Base-by-base conservation (phyloP, 2,329 filamentous ascomycete species). In the Purpureocillium takamizusanense region DNA sequence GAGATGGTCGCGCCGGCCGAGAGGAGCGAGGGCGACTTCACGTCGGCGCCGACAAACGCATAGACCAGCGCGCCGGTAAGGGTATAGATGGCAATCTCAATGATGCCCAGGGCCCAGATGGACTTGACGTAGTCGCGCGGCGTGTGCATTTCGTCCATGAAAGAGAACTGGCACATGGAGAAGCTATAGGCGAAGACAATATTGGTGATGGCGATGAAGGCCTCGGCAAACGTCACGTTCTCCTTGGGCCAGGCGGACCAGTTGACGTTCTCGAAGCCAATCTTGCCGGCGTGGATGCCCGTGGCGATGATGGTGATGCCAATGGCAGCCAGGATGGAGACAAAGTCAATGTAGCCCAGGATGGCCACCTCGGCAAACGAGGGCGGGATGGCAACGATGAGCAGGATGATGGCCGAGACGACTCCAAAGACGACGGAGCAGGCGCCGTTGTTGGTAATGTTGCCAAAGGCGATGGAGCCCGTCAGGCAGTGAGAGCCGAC, bases 401-500 rank as follows among this genome's bases (percentile, higher is more conserved):
- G 60, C 25, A 71, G 56, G 37, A 71, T 58, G 33, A 71, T 59
- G 27, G 64, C 66, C 3, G 66, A 68, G 17, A 69, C 57, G 33
- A 67, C 58, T 23, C 61, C 61, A 43, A 69, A 71, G 36, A 65
- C 59, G 33, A 70, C 49, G 15, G 63, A 63, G 56, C 67, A 71
- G 13, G 57, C 51, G 35, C 55, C 73, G 44, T 81, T 70, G 4
- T 72, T 56, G 4, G 78, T 78, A 37, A 86, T 65, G 36, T 70
- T 76, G 48, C 78, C 78, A 58, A 85, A 74, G 47, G 81, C 81
- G 49, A 85, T 80, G 25, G 71, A 72, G 46, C 84, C 84, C 0
- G 80, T 83, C 44, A 86, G 62, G 37, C 83, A 67, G 59, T 87
- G 83, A n/a, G 79, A 82, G 27, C 74, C 78, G 59, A 82, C 78